Base-by-base conservation (phyloP, 306 rosid species). In the Quercus variabilis region DNA sequence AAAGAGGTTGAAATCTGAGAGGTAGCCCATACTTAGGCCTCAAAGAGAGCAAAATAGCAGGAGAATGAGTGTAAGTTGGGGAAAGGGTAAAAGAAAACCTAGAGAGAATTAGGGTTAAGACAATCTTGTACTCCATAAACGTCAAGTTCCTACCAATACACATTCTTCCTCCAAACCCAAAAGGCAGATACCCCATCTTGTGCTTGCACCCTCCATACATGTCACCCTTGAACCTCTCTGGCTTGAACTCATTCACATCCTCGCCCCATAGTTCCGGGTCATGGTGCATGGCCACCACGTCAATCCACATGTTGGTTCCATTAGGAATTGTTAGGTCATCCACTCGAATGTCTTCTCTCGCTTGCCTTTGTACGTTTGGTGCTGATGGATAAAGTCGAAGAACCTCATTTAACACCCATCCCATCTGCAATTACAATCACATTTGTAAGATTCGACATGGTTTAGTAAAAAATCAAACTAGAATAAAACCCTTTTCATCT, bases 221-320 rank as follows among this genome's bases (percentile, higher is more conserved):
- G 76, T 86, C 89, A 28, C 86, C 84, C 73, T 74, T 79, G 83
- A 94, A 94, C 79, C 98, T 87, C 77, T 88, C 87, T 1, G 97
- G 98, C 69, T 76, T 90, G 85, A 94, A 94, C 84, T 87, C 86
- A 18, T 94, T 83, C 3, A 71, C 98, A 12, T 90, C 94, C 0
- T 87, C 81, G 1, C 98, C 98, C 97, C 98, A 92, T 1, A 94
- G 56, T 6, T 68, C n/a, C 0, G 75, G 71, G 83, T 94, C 97
- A 25, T 90, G 98, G 77, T 94, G 98, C 94, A 94, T 89, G 0
- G 85, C 92, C 21, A 94, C 97, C 11, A 85, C 85, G 58, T 94
- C 97, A 1, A 92, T 94, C 98, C 98, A 94, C 76, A 94, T 75
- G 83, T 92, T 94, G 69, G 96, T 94, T 17, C 97, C 98, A 8